These are phyloP conservation scores for Epichloe scottii DNA, from an alignment of 2,329 filamentous ascomycete genomes.

Conservation along the genomic window DNA sequence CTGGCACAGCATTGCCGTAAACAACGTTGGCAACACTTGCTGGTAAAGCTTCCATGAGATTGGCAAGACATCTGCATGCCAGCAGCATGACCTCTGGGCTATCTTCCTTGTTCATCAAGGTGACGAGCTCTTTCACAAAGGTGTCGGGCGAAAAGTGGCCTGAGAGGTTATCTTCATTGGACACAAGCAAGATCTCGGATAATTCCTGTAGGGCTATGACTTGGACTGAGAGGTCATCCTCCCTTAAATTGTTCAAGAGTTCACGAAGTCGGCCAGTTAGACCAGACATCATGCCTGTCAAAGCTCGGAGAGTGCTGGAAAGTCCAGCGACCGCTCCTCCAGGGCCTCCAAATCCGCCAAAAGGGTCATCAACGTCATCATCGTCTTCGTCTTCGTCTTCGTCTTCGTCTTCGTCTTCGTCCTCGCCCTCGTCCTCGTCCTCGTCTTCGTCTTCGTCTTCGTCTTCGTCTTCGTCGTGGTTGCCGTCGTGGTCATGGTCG, in stretches of 20 bases:
- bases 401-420: constrained; percentile 34
- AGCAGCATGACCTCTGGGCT: constrained; percentile 96
- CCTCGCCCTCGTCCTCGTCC: constrained; percentile 22
- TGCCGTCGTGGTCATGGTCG: constrained; percentile 5
- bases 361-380: constrained; percentile 51
- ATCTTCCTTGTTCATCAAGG: constrained; percentile 86
- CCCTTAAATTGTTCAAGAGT: constrained; percentile 60
- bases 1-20: constrained; percentile 89
- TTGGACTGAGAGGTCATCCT: constrained; percentile 81
- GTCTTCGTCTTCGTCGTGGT: constrained; percentile 20
- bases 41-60: constrained; percentile 93
- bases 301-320: constrained; percentile 68
- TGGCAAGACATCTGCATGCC: constrained; percentile 88
- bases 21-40: constrained; percentile 90
- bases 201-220: constrained; percentile 86
- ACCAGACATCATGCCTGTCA: constrained; percentile 87
- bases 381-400: constrained; percentile 54
- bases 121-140: constrained; percentile 88
- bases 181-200: constrained; percentile 84
- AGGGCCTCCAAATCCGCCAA: constrained; percentile 55
- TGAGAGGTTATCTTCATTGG: constrained; percentile 90
- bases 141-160: constrained; percentile 90
- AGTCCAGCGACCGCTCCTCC: constrained; percentile 52
- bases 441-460: constrained; percentile 25
- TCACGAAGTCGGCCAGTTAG: constrained; percentile 69